Evolutionary conservation across 305 asterid genomes (phyloP).

Genomic region (Stenogyne calaminthoides): DNA sequence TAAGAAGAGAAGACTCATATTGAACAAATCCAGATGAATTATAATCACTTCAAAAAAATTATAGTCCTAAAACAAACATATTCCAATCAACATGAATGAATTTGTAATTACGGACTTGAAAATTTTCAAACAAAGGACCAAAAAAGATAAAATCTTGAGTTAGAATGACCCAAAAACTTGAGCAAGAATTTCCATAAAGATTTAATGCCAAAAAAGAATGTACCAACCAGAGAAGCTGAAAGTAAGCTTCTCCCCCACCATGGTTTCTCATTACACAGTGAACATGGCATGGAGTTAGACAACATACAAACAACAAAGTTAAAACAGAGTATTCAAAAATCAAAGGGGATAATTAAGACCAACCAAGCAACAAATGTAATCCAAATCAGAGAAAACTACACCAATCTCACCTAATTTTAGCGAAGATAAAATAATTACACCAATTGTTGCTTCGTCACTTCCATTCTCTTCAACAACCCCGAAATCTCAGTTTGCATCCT

Average conservation of each 20-base stretch:
- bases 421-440: constrained; percentile 36
- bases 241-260: constrained; percentile 6
- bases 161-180: background rate
- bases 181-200: background rate
- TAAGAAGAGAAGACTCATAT: background rate
- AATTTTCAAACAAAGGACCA: background rate
- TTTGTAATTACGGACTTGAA: background rate
- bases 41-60: background rate
- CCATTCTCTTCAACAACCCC: constrained; percentile 93
- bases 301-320: constrained; percentile 24
- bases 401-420: background rate
- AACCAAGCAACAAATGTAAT: background rate
- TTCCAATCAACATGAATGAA: background rate
- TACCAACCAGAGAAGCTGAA: background rate
- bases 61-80: background rate
- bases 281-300: background rate
- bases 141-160: background rate
- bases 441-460: constrained; percentile 77
- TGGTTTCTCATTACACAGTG: constrained; percentile 24
- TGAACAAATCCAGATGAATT: too few species aligned
- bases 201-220: background rate
- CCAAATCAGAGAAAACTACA: constrained; percentile 9
- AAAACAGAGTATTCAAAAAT: constrained; percentile 18
- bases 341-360: background rate
- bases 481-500: constrained; percentile 95